Evolutionary conservation across 306 rosid genomes (phyloP), one percentile per base, ranked within the genome.

Genomic region (Pyrus pyrifolia): DNA sequence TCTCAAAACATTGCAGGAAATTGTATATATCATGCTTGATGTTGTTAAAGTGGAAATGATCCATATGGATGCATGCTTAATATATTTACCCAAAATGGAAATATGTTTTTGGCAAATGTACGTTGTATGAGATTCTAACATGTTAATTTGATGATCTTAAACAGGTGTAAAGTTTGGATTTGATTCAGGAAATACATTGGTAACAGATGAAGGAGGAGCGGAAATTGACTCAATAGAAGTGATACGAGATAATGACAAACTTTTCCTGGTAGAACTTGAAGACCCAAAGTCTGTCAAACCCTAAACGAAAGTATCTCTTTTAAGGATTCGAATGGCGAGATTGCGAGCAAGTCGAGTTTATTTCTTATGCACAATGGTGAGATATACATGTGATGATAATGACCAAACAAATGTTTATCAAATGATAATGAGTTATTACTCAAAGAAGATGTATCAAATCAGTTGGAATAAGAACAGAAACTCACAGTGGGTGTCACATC

Each of bases 181-280:
- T 52, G 90, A 90, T 86, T 84, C 84, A 67, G 78, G 72, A 71
- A 82, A 84, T 70, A 51, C 85, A 44, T 63, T 69, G 75, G 82
- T 94, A 76, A 86, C 88, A 27, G 83, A 94, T 85, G 96, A 86
- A 85, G 91, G 76, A 79, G 98, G 97, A 44, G 86, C 97, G 46
- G 91, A 88, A 70, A 85, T 94, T 61, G 96, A 94, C 49, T 84
- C 85, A 8, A 77, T 90, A 76, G 92, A 90, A 82, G 93, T 91
- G 80, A 86, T 94, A 33, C 89, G 96, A 87, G 98, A 94, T 78
- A 87, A 90, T 78, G 98, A 94, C 66, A 91, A 89, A 73, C 86
- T 94, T 45, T 91, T 70, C 84, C 79, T 91, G 66, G 77, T 80
- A 81, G 86, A 79, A 69, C 77, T 80, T 82, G 86, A 79, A 77